Conservation (phyloP, 768 basidiomycete genomes). For the Boletus rufocinnamomeus region DNA sequence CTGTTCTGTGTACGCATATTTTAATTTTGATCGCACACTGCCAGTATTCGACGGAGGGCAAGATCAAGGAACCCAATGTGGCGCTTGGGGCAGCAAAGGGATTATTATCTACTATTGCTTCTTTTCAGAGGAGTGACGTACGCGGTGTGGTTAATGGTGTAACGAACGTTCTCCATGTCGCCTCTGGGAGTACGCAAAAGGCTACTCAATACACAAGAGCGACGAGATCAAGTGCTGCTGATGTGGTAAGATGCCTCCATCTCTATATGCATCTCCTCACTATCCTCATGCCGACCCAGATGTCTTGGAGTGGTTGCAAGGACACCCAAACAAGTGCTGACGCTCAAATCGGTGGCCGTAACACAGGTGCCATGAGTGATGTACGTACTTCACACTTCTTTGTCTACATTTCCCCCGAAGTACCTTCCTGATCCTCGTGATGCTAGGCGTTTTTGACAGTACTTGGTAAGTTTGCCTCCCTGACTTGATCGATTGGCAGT, state of each 20-base stretch:
- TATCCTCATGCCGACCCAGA: constrained; percentile 40
- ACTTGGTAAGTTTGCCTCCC: constrained; percentile 41
- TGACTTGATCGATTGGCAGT: background rate
- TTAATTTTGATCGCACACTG: constrained; percentile 3
- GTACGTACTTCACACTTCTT: constrained; percentile 40
- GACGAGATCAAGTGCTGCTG: constrained; percentile 78
- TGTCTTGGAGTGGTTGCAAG: constrained; percentile 85
- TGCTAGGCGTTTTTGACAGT: constrained; percentile 57
- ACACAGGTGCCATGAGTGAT: constrained; percentile 80
- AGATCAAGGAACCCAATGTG: constrained; percentile 91
- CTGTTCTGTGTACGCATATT: background rate
- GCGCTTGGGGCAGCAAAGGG: constrained; percentile 87
- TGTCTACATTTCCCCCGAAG: background rate
- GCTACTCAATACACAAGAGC: constrained; percentile 60
- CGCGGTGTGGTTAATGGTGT: constrained; percentile 75
- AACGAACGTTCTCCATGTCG: constrained; percentile 71
- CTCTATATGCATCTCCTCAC: background rate
- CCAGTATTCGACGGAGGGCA: constrained; percentile 93
- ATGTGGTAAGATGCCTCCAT: constrained; percentile 60
- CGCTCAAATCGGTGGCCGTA: constrained; percentile 62
- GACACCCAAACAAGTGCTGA: constrained; percentile 85
- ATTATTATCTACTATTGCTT: constrained; percentile 71
- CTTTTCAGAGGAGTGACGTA: constrained; percentile 80
- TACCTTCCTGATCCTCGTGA: background rate
- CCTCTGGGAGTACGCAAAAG: constrained; percentile 64